Base-by-base conservation (phyloP, 768 basidiomycete species). In the Mycena kentingensis region DNA sequence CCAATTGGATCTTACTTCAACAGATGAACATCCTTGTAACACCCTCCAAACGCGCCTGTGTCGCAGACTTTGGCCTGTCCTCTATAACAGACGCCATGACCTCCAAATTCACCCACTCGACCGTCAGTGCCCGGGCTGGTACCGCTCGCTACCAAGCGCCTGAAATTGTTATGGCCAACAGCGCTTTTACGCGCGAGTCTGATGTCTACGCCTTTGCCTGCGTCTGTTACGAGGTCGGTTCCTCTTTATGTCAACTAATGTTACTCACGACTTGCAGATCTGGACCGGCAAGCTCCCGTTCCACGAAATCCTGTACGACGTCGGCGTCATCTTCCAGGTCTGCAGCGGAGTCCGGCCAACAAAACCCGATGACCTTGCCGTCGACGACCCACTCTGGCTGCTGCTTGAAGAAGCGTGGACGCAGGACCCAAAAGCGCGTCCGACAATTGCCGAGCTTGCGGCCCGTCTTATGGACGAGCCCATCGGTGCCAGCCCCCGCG, bases 21-120 rank as follows among this genome's bases (percentile, higher is more conserved):
- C 28, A 58, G 60, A 42, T 46, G 34, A 61, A 61, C 28, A 58
- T 61, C 13, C 44, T 58, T 10, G 53, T 61, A 11, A 61, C 60
- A 19, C 60, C 60, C 2, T 61, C 56, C 3, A 38, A 32, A 13
- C 38, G 49, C 21, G 60, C 60, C 11, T 61, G 60, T 32, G 18
- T 61, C 21, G 56, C 50, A 3, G 60, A 61, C 15, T 61, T 61
- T 29, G 60, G 60, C 3, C 46, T 61, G 2, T 54, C 60, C 16
- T 48, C 49, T n/a, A 46, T 54, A n/a, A 54, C 29, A 3, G 53
- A 58, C 22, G 36, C 44, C 2, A 41, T 51, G 49, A 49, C 42
- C 5, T 41, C 55, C 1, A 45, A 32, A 16, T 59, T 52, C n/a
- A 47, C 53, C 3, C 52, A 55, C 29, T 55, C 57, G n/a, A 52